A percentile compares a stretch with the other conserved stretches of the same genome.
These are phyloP conservation scores for Bacterosira constricta DNA, from an alignment of 108 stramenopile species.

Conservation along the genomic window DNA sequence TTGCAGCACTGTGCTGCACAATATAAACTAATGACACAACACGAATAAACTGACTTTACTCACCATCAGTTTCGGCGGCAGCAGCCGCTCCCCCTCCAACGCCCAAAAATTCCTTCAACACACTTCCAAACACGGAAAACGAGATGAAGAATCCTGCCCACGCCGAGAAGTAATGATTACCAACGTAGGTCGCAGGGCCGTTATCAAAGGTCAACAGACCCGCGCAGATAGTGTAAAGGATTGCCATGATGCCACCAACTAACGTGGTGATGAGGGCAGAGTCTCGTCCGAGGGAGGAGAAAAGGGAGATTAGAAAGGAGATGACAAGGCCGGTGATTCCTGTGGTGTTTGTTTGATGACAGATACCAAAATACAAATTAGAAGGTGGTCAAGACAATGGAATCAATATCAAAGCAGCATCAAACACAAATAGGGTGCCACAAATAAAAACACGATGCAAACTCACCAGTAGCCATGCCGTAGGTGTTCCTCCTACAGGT, in stretches of 20 bases:
- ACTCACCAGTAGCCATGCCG: conserved; percentile 45
- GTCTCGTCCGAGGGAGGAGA: conserved; percentile 41
- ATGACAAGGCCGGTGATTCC: conserved; percentile 34
- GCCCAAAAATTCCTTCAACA: conserved; percentile 53
- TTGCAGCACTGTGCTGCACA: background rate
- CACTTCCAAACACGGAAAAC: conserved; percentile 46
- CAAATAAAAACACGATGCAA: too few species aligned
- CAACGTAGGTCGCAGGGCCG: conserved; percentile 48
- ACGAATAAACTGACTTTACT: background rate
- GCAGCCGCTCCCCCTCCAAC: conserved; percentile 1
- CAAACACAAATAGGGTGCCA: too few species aligned
- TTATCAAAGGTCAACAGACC: conserved; percentile 48
- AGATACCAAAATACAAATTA: too few species aligned
- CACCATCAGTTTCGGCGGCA: conserved; percentile 2
- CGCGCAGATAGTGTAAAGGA: conserved; percentile 45
- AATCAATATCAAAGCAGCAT: background rate
- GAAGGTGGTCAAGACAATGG: too few species aligned
- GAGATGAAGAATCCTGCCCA: conserved; percentile 51
- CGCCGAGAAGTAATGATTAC: conserved; percentile 48
- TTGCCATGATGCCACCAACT: conserved; percentile 34
- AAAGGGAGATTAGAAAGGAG: conserved; percentile 45
- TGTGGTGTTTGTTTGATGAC: too few species aligned
- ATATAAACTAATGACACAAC: background rate
- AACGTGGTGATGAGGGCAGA: conserved; percentile 45
- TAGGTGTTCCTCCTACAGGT: conserved; percentile 44